phyloP scores from a whole-genome alignment of 106 monocot genomes.

The Narthecium ossifragum region DNA sequence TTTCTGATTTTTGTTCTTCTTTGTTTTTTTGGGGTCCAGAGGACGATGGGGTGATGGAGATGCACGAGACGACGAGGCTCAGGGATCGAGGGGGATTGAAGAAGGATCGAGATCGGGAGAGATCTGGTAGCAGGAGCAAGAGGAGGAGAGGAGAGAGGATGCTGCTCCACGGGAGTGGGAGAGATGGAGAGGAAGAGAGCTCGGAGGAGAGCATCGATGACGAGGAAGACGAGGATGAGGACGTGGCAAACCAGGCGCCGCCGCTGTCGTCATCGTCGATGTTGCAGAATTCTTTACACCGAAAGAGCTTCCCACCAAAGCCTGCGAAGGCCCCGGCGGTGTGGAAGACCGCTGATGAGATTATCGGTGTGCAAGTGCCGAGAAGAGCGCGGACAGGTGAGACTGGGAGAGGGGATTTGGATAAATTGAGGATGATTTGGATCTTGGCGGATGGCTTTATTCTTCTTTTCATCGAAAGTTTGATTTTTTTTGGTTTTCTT shows the following conservation, averaged over 20 bases:
- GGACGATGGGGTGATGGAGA: slow-evolving; percentile 64
- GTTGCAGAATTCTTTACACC: slow-evolving; percentile 16
- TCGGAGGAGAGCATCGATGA: slow-evolving; percentile 72
- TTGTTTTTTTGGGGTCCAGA: slow-evolving; percentile 30
- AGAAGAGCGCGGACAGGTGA: slow-evolving; percentile 85
- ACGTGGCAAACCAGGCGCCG: slow-evolving; percentile 25
- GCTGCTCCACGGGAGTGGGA: slow-evolving; percentile 43
- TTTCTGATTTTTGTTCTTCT: slow-evolving; percentile 4
- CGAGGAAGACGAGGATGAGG: slow-evolving; percentile 82
- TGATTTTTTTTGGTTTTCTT: neutral
- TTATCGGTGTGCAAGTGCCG: slow-evolving; percentile 81
- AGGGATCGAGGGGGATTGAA: slow-evolving; percentile 58
- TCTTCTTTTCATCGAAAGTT: neutral
- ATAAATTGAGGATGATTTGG: too few species aligned
- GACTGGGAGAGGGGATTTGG: neutral
- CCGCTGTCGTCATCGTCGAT: slow-evolving; percentile 11
- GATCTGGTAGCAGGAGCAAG: slow-evolving; percentile 65
- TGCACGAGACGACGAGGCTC: slow-evolving; percentile 52
- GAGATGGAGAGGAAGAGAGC: slow-evolving; percentile 48
- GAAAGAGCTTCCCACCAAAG: slow-evolving; percentile 44
- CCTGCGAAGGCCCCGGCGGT: slow-evolving; percentile 29
- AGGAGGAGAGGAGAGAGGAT: slow-evolving; percentile 69
- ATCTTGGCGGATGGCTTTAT: neutral
- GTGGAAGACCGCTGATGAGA: slow-evolving; percentile 80
- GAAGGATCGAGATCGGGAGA: slow-evolving; percentile 83